phyloP scores from a whole-genome alignment of 75 land plant species.

The Azolla pinnata region DNA sequence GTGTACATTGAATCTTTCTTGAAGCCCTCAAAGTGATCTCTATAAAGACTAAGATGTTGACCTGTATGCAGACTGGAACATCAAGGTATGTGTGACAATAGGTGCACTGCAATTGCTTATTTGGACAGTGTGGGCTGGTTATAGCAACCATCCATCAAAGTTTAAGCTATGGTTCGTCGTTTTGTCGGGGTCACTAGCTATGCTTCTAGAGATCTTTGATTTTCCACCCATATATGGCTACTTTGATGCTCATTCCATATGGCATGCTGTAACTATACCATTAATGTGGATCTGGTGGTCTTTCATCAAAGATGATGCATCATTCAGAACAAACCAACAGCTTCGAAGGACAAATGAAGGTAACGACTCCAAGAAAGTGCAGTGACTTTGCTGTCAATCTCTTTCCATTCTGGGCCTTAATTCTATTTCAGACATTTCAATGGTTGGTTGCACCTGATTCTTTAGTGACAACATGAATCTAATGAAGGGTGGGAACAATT shows the following conservation, averaged over 20 bases:
- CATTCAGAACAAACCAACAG: conserved; percentile 41
- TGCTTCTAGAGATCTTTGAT: conserved; percentile 77
- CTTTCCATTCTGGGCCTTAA: too few species aligned
- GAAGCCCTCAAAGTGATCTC: not conserved
- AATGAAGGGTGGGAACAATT: too few species aligned
- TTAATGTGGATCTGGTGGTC: conserved; percentile 90
- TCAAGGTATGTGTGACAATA: conserved; percentile 67
- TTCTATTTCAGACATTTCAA: too few species aligned
- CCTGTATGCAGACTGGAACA: conserved; percentile 62
- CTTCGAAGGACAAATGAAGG: conserved; percentile 28
- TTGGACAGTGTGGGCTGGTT: conserved; percentile 77
- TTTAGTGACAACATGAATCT: too few species aligned
- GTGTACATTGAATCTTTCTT: not conserved
- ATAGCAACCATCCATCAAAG: conserved; percentile 61
- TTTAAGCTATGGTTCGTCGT: conserved; percentile 71
- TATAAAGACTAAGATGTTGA: not conserved
- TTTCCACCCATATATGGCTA: conserved; percentile 79
- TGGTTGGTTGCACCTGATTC: too few species aligned
- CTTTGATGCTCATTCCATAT: conserved; percentile 82
- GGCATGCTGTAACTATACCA: conserved; percentile 76
- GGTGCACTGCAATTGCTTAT: conserved; percentile 50
- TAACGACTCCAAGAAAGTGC: conserved; percentile 22
- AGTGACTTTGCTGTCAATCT: too few species aligned
- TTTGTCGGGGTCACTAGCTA: conserved; percentile 48
- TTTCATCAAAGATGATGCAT: conserved; percentile 76